These are phyloP conservation scores for Mimosa bimucronata DNA, from an alignment of 306 rosid species.

Conservation along the genomic window DNA sequence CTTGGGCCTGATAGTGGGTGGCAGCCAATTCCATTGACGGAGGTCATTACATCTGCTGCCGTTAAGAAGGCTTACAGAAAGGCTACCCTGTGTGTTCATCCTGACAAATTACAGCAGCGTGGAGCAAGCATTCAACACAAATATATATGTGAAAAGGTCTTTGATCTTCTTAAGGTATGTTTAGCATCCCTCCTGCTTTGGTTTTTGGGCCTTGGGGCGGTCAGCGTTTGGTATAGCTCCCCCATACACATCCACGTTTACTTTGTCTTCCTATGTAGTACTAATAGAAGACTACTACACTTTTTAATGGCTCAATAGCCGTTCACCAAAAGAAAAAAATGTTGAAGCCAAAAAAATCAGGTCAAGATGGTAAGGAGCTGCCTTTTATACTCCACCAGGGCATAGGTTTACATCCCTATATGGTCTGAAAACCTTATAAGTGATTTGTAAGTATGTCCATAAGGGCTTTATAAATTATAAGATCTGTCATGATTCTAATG, in stretches of 20 bases:
- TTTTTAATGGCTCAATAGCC: not conserved
- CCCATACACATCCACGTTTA: not conserved
- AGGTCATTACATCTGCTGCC: conserved; percentile 90
- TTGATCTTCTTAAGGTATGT: conserved; percentile 90
- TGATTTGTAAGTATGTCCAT: not conserved
- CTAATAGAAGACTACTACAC: no score
- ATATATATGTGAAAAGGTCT: conserved; percentile 91
- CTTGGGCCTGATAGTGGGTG: conserved; percentile 90
- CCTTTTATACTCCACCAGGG: not conserved
- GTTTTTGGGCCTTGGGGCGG: not conserved
- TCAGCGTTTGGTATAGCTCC: not conserved
- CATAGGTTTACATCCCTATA: not conserved
- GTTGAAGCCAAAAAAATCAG: not conserved
- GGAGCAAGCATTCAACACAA: conserved; percentile 91
- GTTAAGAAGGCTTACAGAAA: conserved; percentile 95
- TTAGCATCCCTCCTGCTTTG: conserved; percentile 17
- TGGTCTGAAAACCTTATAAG: not conserved
- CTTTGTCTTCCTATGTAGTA: not conserved
- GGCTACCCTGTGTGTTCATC: conserved; percentile 96
- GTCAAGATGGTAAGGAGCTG: not conserved
- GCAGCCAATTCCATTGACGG: conserved; percentile 92
- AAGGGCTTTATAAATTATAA: not conserved
- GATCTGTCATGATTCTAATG: not conserved
- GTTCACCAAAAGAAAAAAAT: not conserved
- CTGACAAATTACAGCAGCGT: conserved; percentile 93